Evolutionary conservation across 176 grass and related monocot species (phyloP).

Genomic region (Zoysia japonica): DNA sequence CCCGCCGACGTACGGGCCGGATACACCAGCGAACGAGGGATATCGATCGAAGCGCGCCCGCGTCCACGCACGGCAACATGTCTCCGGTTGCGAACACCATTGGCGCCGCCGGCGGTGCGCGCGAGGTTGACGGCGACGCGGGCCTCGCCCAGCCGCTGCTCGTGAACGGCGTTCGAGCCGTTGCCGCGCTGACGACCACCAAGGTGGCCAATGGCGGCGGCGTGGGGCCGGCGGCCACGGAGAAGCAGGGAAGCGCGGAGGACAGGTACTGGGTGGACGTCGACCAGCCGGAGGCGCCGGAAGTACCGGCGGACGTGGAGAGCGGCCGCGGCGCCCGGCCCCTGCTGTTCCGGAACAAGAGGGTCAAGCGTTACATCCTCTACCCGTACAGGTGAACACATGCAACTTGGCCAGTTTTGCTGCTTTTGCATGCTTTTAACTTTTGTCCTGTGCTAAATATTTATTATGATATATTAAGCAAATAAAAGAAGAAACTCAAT

Average conservation of each 20-base stretch:
- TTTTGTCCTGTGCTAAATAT: too few species aligned
- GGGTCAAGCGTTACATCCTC: neutral
- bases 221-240: neutral
- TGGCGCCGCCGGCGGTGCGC: neutral
- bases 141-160: neutral
- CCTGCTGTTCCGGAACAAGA: conserved; percentile 1
- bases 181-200: neutral
- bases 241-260: neutral
- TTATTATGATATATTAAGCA: too few species aligned
- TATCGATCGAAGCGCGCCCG: too few species aligned
- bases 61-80: neutral
- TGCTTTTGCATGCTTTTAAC: too few species aligned
- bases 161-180: neutral
- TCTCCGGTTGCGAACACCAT: neutral
- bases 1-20: neutral
- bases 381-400: neutral
- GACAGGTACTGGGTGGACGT: neutral
- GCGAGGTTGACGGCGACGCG: neutral
- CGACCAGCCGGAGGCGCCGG: neutral
- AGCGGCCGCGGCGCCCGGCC: neutral
- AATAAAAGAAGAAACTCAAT: too few species aligned
- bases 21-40: neutral
- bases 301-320: neutral
- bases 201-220: neutral
- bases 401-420: too few species aligned